Evolutionary conservation across 805 yeast genomes (phyloP).

Genomic region (Helenozyma baotianmanensis): DNA sequence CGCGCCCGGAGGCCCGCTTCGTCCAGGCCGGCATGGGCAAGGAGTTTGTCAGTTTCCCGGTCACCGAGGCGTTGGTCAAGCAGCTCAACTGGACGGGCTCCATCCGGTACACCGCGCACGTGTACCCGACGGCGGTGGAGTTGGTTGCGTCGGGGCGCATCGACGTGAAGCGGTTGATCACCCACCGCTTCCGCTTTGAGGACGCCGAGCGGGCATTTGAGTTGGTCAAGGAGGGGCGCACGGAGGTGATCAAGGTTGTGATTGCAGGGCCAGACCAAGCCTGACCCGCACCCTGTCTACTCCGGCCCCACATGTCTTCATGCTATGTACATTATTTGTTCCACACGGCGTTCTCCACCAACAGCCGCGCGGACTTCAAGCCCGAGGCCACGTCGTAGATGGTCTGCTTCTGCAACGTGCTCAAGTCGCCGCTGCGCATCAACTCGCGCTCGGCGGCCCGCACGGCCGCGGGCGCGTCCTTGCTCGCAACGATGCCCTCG

Average conservation of each 20-base stretch:
- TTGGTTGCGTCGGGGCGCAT: conserved; percentile 34
- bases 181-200: conserved; percentile 45
- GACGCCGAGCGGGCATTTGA: conserved; percentile 45
- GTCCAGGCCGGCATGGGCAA: conserved; percentile 40
- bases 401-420: conserved; percentile 22
- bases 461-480: conserved; percentile 2
- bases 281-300: no score
- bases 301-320: neutral
- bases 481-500: conserved; percentile 8
- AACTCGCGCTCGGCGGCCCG: conserved; percentile 17
- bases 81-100: conserved; percentile 31
- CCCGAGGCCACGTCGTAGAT: conserved; percentile 31
- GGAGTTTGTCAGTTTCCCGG: conserved; percentile 44
- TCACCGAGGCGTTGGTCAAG: conserved; percentile 50
- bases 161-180: conserved; percentile 30
- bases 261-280: no score
- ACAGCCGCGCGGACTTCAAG: conserved; percentile 19
- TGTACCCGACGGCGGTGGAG: conserved; percentile 55
- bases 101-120: conserved; percentile 42
- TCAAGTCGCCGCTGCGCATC: conserved; percentile 27
- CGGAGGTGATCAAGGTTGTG: conserved; percentile 1
- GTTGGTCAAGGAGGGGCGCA: neutral
- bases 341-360: conserved; percentile 27
- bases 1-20: conserved; percentile 44
- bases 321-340: conserved; percentile 9